Evolutionary conservation across 2,329 filamentous ascomycete genomes (phyloP).

Genomic region (Macrophomina pseudophaseolina): DNA sequence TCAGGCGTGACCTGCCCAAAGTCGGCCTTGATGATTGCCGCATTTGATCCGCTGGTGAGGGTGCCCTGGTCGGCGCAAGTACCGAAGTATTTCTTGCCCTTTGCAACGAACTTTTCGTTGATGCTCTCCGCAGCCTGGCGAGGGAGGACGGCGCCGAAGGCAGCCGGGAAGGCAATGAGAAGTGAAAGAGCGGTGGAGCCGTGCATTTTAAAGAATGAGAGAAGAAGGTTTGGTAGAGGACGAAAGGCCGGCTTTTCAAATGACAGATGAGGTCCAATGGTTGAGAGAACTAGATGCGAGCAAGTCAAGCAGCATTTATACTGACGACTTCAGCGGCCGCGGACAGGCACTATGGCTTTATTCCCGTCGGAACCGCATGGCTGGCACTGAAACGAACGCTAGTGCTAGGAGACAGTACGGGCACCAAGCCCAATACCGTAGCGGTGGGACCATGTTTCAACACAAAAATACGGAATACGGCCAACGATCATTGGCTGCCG

Average conservation of each 20-base stretch:
- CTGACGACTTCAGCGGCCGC: no score
- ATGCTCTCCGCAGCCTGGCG: conserved; percentile 48
- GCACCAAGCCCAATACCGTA: no score
- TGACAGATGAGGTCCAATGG: no score
- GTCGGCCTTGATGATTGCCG: conserved; percentile 62
- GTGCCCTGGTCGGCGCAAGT: conserved; percentile 60
- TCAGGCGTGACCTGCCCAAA: conserved; percentile 71
- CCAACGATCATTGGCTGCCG: neutral
- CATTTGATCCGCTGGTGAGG: conserved; percentile 56
- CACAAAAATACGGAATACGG: neutral
- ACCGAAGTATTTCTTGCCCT: conserved; percentile 71
- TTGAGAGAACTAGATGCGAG: no score
- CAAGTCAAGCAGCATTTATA: no score
- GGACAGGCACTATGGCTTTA: no score
- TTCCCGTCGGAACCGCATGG: no score
- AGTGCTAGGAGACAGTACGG: neutral
- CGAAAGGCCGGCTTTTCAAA: no score
- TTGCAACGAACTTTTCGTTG: conserved; percentile 61
- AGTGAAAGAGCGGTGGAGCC: neutral
- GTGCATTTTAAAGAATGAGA: neutral
- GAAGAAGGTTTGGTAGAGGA: neutral
- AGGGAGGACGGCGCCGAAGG: conserved; percentile 26
- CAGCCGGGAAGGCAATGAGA: neutral
- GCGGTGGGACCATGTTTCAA: neutral
- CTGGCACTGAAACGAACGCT: no score